Evolutionary conservation across 2,329 filamentous ascomycete genomes (phyloP), one percentile per base, ranked within the genome.

Genomic region (Fusarium drepaniforme): DNA sequence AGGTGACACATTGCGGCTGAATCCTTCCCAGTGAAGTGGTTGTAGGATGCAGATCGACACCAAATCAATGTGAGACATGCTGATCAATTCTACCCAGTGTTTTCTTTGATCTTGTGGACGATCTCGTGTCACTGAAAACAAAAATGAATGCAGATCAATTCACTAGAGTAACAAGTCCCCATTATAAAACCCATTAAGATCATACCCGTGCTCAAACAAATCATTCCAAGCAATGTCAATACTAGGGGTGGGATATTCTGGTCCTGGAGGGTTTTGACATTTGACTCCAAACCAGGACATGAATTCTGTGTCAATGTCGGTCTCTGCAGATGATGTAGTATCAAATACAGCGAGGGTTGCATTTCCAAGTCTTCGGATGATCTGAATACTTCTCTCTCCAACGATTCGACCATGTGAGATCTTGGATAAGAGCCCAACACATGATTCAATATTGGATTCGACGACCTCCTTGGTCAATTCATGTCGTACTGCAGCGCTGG

Each of bases 271-370:
- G 8, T 77, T 75, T 15, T 76, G 75, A 28, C 71, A 70, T 11
- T 75, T 76, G 6, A 77, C 71, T 15, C 75, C 75, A 38, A 77
- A 77, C 75, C 75, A 77, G 6, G 75, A 78, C 75, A 77, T 77
- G 38, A 77, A 77, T 30, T 77, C 75, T 1, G 73, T 77, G 46
- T 77, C 75, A 7, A 77, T 72, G 8, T 76, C 75, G 3, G 64
- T 75, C 16, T 70, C 75, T 6, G 74, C 58, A 37, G 61, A 58
- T 3, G 68, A 68, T 15, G 65, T 30, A 0, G 75, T 73, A 15
- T 78, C 75, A 25, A 77, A 77, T 2, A 77, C 65, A 1, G 74
- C 71, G 1, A 77, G 15, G 5, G 74, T 77, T 9, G 75, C 75
- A 61, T 77, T 77, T 1, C 75, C 75, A 2, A 77, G 35, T 16